Percentiles rank a stretch among this genome's conserved stretches.
These are phyloP conservation scores for Pythium phragmitis DNA, from an alignment of 352 stramenopile genomes.

Conservation along the genomic window DNA sequence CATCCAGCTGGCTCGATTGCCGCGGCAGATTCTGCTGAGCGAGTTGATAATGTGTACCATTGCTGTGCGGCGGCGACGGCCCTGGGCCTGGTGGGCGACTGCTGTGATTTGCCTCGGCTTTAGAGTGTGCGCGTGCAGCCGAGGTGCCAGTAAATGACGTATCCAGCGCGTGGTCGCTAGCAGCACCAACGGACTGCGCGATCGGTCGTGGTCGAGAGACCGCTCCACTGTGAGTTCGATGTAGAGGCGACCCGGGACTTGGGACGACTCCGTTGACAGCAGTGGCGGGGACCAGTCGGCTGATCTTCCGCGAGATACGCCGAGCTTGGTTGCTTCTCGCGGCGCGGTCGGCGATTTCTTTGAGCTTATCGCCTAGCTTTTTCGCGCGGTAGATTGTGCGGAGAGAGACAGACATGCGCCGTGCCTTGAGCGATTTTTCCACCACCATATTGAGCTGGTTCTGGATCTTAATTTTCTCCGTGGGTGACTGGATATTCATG, in stretches of 20 bases:
- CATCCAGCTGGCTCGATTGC: slow-evolving; percentile 34
- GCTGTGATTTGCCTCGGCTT: background rate
- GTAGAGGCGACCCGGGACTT: too few relatives aligned
- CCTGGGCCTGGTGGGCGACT: background rate
- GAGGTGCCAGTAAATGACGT: background rate
- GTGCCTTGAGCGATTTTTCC: slow-evolving; percentile 75
- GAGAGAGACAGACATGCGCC: slow-evolving; percentile 69
- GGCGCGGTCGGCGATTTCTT: slow-evolving; percentile 74
- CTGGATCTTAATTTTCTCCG: slow-evolving; percentile 73
- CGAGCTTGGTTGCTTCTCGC: slow-evolving; percentile 30
- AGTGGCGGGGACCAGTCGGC: background rate
- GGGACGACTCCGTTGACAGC: background rate
- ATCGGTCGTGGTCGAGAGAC: background rate
- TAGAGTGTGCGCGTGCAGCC: background rate
- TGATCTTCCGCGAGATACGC: slow-evolving; percentile 28
- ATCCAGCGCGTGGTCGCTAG: background rate
- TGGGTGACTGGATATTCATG: slow-evolving; percentile 79
- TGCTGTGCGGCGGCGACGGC: background rate
- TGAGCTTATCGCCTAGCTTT: slow-evolving; percentile 78
- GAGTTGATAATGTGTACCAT: background rate
- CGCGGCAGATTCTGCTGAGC: slow-evolving; percentile 1
- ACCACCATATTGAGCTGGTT: slow-evolving; percentile 76
- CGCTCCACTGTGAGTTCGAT: background rate
- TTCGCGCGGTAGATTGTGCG: slow-evolving; percentile 79
- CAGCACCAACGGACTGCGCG: background rate